Base-by-base conservation (phyloP, 495 filamentous ascomycete species). In the Neohortaea acidophila region DNA sequence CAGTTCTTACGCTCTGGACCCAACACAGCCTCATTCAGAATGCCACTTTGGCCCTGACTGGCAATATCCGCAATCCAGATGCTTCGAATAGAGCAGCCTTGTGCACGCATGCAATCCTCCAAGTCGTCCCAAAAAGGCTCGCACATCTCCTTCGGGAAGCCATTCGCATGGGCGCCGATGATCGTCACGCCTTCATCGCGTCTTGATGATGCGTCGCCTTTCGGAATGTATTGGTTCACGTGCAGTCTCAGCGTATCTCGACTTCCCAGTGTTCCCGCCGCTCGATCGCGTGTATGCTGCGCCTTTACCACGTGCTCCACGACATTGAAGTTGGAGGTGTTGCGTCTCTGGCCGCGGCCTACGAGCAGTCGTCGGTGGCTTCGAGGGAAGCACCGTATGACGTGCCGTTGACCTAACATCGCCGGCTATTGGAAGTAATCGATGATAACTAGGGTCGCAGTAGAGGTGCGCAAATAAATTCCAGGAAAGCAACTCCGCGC, bases 121-220 rank as follows among this genome's bases (percentile, higher is more conserved):
- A 66, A 45, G 15, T 66, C 62, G 30, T 64, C 61, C 55, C 62
- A 65, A 13, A 67, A 41, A 8, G 64, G 64, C 41, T 67, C 64
- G 38, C 65, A 65, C n/a, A 58, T 36, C 40, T 67, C 59, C 55
- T 67, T 68, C 12, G 58, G 54, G 15, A 62, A 65, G 24, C 51
- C 64, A 45, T 65, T 59, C 19, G 61, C 64, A 49, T 68, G 64
- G 3, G 58, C 59, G 15, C 56, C 60, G 33, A 68, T 59, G 32
- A 68, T 52, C 13, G 64, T 66, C n/a, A 66, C 60, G 53, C 40
- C 57, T 56, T 15, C 44, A 39, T 18, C 18, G 28, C 49, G 33
- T 22, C 22, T 31, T 4, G 54, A 40, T 14, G 45, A 30, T 5
- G 29, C 21, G 21, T 54, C 55, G 12, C 50, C 31, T 6, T 51